Base-by-base conservation (phyloP, 2,329 filamentous ascomycete genomes). In the Microcera coccophila region DNA sequence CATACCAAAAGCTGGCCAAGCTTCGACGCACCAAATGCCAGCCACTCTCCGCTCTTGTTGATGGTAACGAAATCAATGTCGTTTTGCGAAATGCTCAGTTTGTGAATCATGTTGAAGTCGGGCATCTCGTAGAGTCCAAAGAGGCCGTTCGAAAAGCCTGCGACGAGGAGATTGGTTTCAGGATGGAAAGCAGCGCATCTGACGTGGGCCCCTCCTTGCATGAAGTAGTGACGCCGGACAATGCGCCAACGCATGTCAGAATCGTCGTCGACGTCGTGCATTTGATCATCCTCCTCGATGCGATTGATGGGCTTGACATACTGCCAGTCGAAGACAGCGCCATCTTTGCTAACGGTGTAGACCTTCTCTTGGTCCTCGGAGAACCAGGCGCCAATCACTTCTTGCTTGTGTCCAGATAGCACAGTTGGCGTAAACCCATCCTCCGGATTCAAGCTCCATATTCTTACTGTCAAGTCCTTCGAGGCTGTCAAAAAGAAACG, bases 111-210 rank as follows among this genome's bases (percentile, higher is more conserved):
- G 67, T 88, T 95, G 67, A 97, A 97, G 52, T 91, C 87, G 10
- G 94, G 94, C 71, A 98, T 79, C 63, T 98, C 93, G 67, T 98
- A 95, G 5, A 98, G 75, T 17, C 87, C 87, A 64, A 98, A 98
- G 7, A 94, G 73, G 24, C 93, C 93, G 58, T 94, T 94, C 3
- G 90, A 95, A 64, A 98, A 97, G 7, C 93, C 93, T 14, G 89
- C 89, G 2, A 98, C 90, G n/a, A 98, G 71, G n/a, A 98, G 74
- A 62, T 91, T 93, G 1, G 90, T 87, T 28, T 83, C 75, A 1
- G 90, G 72, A 55, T 98, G 93, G 64, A 90, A 98, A 20, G 85
- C 81, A n/a, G 90, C 88, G 58, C 91, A 97, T 53, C 86, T 87
- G 29, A 97, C 79, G 55, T 88, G 85, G 2, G 91, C 85, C 48